phyloP scores from a whole-genome alignment of 495 filamentous ascomycete genomes.

The Mycothermus thermophilus region DNA sequence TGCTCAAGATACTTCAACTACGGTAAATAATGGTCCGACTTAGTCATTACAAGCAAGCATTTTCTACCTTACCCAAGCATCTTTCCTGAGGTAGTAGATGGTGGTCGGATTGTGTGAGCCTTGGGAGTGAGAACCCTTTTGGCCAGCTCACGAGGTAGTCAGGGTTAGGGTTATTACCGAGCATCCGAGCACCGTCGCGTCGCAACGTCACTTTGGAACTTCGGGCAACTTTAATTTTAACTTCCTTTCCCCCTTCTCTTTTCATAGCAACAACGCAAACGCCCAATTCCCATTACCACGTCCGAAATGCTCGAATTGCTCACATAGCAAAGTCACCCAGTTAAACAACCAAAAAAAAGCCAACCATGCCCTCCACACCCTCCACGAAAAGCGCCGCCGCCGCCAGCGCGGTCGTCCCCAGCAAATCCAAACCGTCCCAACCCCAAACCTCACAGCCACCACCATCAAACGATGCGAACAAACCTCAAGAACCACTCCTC shows the following conservation, averaged over 20 bases:
- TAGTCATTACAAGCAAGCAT: too few relatives aligned
- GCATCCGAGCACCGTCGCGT: not conserved
- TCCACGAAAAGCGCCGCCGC: not conserved
- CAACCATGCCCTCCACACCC: not conserved
- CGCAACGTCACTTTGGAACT: not conserved
- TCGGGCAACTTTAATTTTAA: too few relatives aligned
- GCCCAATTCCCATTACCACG: not conserved
- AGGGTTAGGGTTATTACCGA: not conserved
- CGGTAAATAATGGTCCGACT: too few relatives aligned
- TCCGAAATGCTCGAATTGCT: not conserved
- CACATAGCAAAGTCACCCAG: not conserved
- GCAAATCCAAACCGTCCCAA: not conserved
- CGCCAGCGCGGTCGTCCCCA: too few relatives aligned
- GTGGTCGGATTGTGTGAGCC: not conserved
- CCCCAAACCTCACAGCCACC: not conserved
- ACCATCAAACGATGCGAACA: not conserved
- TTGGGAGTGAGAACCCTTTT: not conserved
- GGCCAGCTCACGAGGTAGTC: not conserved
- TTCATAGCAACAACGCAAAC: not conserved
- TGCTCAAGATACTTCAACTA: too few relatives aligned
- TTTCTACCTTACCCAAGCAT: too few relatives aligned
- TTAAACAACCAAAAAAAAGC: not conserved
- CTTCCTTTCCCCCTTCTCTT: not conserved
- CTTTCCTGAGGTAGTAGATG: too few relatives aligned
- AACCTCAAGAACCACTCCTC: constrained; percentile 1